Percentiles rank a stretch among this genome's conserved stretches.
These are phyloP conservation scores for Fraxinus velutina DNA, from an alignment of 305 asterid genomes.

Conservation along the genomic window DNA sequence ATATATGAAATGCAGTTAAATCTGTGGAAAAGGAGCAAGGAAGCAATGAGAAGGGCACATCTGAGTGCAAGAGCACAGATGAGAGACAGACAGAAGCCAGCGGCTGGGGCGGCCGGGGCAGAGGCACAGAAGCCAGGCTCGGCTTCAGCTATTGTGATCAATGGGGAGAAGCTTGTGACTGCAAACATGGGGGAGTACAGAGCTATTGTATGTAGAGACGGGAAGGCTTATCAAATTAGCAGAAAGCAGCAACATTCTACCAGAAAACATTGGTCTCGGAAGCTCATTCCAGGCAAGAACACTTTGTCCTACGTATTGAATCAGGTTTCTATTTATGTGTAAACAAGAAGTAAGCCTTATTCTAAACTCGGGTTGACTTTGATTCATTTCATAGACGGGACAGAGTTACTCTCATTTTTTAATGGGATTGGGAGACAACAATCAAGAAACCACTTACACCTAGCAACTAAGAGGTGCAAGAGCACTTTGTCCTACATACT, in stretches of 20 bases:
- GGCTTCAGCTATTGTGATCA: constrained; percentile 53
- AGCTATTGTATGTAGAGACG: constrained; percentile 58
- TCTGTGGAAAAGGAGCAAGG: constrained; percentile 41
- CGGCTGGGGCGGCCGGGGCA: background rate
- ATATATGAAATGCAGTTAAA: constrained; percentile 31
- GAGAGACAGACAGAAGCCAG: constrained; percentile 23
- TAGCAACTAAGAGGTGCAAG: background rate
- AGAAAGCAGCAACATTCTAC: constrained; percentile 26
- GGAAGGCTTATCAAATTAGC: constrained; percentile 45
- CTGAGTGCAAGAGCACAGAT: constrained; percentile 35
- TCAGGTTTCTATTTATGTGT: background rate
- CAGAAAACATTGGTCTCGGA: constrained; percentile 35
- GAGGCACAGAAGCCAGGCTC: constrained; percentile 31
- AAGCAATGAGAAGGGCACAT: constrained; percentile 48
- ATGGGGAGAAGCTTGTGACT: constrained; percentile 50
- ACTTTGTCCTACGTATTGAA: background rate
- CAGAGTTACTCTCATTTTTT: background rate
- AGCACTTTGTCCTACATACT: background rate
- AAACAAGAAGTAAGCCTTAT: background rate
- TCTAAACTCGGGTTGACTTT: background rate
- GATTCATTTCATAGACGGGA: background rate
- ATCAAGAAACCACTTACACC: background rate
- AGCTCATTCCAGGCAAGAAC: constrained; percentile 36
- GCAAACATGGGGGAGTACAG: constrained; percentile 50
- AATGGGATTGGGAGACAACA: background rate